Base-by-base conservation (phyloP, 2,329 filamentous ascomycete genomes). In the Paecilomyces fulvus region DNA sequence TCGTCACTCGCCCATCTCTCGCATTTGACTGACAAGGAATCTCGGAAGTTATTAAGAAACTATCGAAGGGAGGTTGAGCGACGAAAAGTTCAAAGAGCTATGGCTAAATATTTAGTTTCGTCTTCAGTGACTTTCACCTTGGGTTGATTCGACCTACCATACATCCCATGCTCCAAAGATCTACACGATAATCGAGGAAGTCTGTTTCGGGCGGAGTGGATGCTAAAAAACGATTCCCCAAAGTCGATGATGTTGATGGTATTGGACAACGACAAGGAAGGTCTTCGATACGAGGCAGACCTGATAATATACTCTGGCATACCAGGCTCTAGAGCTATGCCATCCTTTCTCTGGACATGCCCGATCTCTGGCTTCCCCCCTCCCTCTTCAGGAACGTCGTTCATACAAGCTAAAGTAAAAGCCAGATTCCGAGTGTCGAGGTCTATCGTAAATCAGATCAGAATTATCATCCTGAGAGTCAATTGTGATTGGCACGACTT, bases 21-120 rank as follows among this genome's bases (percentile, higher is more conserved):
- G 62, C 70, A 75, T 75, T 59, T 75, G 69, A 5, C 55, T 61
- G 0, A 71, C 62, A 7, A 76, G 63, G 9, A 66, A 66, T 67
- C 30, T 57, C 31, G 14, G 66, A 67, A 5, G 68, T 74, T 60
- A 61, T 64, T 56, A 74, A 63, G 56, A 73, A 60, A 57, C 63
- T 71, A 49, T 73, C 70, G 52, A 75, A 75, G 2, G 68, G 70
- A 9, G 71, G 70, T 50, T 74, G 69, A 14, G 73, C 71, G 2
- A 64, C 62, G 20, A 75, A 63, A 21, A 75, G 64, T 59, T 76
- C 70, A 59, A 75, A 75, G 7, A 75, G 58, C 72, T 69, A 52
- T 46, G 23, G 57, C 17, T 53, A 17, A 8, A 9, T 10, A 51
- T 52, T 66, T 31, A 63, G 56, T 55, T 55, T 55, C 28, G 10